phyloP scores from a whole-genome alignment of 768 basidiomycete genomes.

The Calocybe cyanea region DNA sequence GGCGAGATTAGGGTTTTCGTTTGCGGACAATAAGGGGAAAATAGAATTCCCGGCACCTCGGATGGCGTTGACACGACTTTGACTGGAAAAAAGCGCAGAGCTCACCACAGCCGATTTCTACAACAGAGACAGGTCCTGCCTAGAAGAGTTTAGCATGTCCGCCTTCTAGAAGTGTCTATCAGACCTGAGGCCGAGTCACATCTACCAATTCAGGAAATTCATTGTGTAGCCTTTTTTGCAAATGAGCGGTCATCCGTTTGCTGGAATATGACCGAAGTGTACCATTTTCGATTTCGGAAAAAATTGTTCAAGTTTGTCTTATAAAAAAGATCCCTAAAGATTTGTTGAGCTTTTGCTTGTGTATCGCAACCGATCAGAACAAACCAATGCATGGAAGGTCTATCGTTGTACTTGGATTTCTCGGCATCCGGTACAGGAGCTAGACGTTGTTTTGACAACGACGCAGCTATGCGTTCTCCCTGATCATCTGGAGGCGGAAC shows the following conservation, averaged over 20 bases:
- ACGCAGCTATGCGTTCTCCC: constrained; percentile 61
- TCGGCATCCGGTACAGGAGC: constrained; percentile 75
- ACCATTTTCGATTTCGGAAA: constrained; percentile 94
- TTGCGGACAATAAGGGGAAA: constrained; percentile 82
- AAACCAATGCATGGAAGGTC: constrained; percentile 71
- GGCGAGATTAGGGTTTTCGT: constrained; percentile 72
- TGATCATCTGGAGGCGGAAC: constrained; percentile 84
- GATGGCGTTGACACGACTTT: background rate
- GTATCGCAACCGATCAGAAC: background rate
- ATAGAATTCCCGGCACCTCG: constrained; percentile 92
- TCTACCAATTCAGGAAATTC: constrained; percentile 89
- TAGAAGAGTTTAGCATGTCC: constrained; percentile 26
- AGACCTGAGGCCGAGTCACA: constrained; percentile 63
- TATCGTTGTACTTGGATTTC: constrained; percentile 66
- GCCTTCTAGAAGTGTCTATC: constrained; percentile 1
- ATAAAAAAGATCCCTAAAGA: constrained; percentile 88
- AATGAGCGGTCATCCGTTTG: background rate
- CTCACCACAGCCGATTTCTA: constrained; percentile 90
- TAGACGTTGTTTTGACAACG: constrained; percentile 65
- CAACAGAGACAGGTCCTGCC: constrained; percentile 75
- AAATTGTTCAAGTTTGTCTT: constrained; percentile 82
- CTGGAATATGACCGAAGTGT: background rate
- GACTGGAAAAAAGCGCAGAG: background rate
- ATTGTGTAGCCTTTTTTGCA: constrained; percentile 79
- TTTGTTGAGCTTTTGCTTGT: constrained; percentile 16